These are phyloP conservation scores for Iris macrosiphon DNA, from an alignment of 106 monocot species.

Conservation along the genomic window DNA sequence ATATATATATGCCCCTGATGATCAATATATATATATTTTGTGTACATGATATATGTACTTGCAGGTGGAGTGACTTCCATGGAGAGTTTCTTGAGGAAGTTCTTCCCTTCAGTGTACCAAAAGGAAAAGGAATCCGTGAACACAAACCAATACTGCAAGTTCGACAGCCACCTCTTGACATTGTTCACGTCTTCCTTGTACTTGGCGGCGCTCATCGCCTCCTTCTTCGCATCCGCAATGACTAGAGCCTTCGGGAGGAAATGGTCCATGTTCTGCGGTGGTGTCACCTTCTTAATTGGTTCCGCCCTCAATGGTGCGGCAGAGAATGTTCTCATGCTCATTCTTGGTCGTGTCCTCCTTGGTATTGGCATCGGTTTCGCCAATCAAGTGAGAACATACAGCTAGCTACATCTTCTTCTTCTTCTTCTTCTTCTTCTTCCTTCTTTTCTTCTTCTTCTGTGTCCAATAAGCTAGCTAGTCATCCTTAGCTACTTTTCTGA, in stretches of 20 bases:
- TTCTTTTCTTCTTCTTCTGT: too few relatives aligned
- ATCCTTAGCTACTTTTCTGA: too few relatives aligned
- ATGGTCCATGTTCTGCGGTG: constrained; percentile 12
- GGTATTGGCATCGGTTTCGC: constrained; percentile 9
- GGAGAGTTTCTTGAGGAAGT: constrained; percentile 11
- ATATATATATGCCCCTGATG: too few relatives aligned
- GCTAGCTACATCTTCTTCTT: too few relatives aligned
- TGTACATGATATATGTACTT: too few relatives aligned
- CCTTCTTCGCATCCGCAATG: constrained; percentile 5
- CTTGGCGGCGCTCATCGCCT: constrained; percentile 10
- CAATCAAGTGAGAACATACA: too few relatives aligned
- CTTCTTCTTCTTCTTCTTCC: too few relatives aligned
- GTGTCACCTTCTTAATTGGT: constrained; percentile 5
- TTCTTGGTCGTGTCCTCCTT: constrained; percentile 10
- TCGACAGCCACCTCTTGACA: constrained; percentile 7
- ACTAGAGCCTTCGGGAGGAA: constrained; percentile 10
- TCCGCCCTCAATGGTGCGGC: constrained; percentile 10
- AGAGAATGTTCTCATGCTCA: constrained; percentile 4
- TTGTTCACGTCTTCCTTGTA: constrained; percentile 14
- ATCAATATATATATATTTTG: too few relatives aligned
- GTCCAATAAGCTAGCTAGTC: too few relatives aligned
- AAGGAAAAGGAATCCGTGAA: neutral
- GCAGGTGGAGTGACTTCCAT: constrained; percentile 27
- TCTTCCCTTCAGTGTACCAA: constrained; percentile 18
- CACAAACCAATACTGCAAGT: constrained; percentile 21